Evolutionary conservation across 805 yeast genomes (phyloP).

Genomic region (Wickerhamomyces strasburgensis): DNA sequence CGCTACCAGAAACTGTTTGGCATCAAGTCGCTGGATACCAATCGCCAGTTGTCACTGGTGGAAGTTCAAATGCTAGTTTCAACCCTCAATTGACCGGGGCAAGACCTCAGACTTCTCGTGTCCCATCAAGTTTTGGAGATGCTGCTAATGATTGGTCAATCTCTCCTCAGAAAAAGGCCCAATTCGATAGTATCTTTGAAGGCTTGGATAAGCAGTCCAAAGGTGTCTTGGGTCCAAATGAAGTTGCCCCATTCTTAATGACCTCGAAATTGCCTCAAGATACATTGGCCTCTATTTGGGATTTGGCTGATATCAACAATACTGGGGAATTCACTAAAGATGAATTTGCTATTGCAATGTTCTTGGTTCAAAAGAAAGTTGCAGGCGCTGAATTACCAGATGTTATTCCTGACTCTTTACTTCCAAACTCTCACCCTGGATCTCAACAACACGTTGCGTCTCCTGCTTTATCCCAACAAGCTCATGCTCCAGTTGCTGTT

Average conservation of each 20-base stretch:
- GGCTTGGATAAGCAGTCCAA: slow-evolving; percentile 60
- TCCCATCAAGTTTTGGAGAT: slow-evolving; percentile 32
- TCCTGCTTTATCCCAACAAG: slow-evolving; percentile 11
- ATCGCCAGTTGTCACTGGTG: slow-evolving; percentile 15
- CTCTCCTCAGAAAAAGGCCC: slow-evolving; percentile 62
- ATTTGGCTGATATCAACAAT: slow-evolving; percentile 83
- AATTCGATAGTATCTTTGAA: slow-evolving; percentile 75
- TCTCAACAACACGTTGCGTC: slow-evolving; percentile 10
- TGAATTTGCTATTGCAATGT: slow-evolving; percentile 93
- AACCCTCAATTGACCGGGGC: slow-evolving; percentile 19
- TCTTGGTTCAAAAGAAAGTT: slow-evolving; percentile 77
- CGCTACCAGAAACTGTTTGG: slow-evolving; percentile 41
- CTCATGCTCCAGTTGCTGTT: slow-evolving; percentile 10
- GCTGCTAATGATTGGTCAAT: slow-evolving; percentile 60
- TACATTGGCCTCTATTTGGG: slow-evolving; percentile 88
- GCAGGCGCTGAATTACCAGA: slow-evolving; percentile 77
- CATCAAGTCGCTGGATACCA: slow-evolving; percentile 25
- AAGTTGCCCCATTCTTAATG: slow-evolving; percentile 84
- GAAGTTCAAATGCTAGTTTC: slow-evolving; percentile 8
- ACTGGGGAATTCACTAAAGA: slow-evolving; percentile 73
- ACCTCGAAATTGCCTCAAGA: slow-evolving; percentile 85
- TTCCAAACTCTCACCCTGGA: slow-evolving; percentile 25
- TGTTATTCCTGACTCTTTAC: slow-evolving; percentile 63
- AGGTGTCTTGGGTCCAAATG: slow-evolving; percentile 67
- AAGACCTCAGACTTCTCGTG: slow-evolving; percentile 28